Evolutionary conservation across 768 basidiomycete genomes (phyloP).

Genomic region (Coprinopsis sp.): DNA sequence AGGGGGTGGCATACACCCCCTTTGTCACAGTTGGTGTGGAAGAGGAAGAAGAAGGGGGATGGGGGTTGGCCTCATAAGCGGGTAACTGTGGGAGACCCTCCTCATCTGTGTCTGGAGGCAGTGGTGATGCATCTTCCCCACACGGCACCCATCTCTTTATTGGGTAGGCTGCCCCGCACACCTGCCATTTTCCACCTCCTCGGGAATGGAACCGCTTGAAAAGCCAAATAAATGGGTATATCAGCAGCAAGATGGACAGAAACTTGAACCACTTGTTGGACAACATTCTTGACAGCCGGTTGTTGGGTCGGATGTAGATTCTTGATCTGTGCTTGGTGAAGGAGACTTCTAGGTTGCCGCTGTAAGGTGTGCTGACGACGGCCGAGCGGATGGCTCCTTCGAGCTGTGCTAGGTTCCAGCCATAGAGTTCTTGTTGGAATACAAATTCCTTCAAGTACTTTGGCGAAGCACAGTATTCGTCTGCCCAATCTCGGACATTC

Average conservation of each 20-base stretch:
- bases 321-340: conserved; percentile 43
- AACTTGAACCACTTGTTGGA: conserved; percentile 70
- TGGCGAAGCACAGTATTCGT: conserved; percentile 69
- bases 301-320: conserved; percentile 66
- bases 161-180: conserved; percentile 74
- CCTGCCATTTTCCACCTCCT: conserved; percentile 73
- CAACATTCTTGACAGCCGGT: conserved; percentile 58
- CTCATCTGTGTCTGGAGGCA: conserved; percentile 3
- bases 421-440: conserved; percentile 58
- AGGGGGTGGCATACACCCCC: too few relatives aligned
- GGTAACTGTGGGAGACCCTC: conserved; percentile 2
- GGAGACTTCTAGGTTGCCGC: conserved; percentile 43
- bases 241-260: conserved; percentile 59
- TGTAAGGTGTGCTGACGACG: conserved; percentile 39
- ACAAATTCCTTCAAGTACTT: conserved; percentile 77
- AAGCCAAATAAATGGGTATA: conserved; percentile 81
- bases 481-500: conserved; percentile 73
- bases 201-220: conserved; percentile 61
- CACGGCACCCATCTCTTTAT: conserved; percentile 47
- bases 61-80: conserved; percentile 9
- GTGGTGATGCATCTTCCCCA: conserved; percentile 16
- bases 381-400: conserved; percentile 38
- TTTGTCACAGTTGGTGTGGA: too few relatives aligned
- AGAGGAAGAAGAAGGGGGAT: not conserved
- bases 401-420: conserved; percentile 43